Conservation (phyloP, 139 green algal genomes). For the Coccomyxa sp. region DNA sequence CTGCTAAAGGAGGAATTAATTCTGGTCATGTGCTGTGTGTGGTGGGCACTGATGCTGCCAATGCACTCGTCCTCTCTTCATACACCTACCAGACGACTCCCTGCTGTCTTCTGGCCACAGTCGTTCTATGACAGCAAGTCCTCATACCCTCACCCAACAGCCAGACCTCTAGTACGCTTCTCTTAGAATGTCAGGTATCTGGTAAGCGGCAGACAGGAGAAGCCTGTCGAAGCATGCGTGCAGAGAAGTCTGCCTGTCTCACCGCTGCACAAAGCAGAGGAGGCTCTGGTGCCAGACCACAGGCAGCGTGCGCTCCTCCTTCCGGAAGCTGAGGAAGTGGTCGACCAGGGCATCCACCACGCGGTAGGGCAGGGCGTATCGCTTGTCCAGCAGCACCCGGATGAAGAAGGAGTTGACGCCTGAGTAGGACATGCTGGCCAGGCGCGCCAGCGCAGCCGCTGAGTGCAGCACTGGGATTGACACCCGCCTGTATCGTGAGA, state of each 20-base stretch:
- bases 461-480: conserved; percentile 94
- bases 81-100: too few species aligned
- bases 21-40: too few species aligned
- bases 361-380: conserved; percentile 96
- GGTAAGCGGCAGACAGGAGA: background rate
- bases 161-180: too few species aligned
- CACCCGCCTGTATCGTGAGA: too few species aligned
- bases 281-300: conserved; percentile 98
- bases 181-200: background rate
- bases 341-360: conserved; percentile 64
- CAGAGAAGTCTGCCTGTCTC: conserved; percentile 42
- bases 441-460: conserved; percentile 82
- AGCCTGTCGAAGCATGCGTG: background rate
- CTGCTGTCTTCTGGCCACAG: background rate
- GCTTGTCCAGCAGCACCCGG: conserved; percentile 96
- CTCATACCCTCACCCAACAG: background rate
- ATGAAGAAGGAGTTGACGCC: conserved; percentile 98
- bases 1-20: too few species aligned
- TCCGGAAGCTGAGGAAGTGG: conserved; percentile 75
- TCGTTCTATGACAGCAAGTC: background rate
- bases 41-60: too few species aligned
- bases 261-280: conserved; percentile 93
- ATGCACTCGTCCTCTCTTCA: too few species aligned
- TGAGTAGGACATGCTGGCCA: conserved; percentile 89
- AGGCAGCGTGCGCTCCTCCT: conserved; percentile 84